A percentile compares a stretch with the other conserved stretches of the same genome.
Evolutionary conservation across 768 basidiomycete genomes (phyloP).

Genomic region (Trichaptum fuscoviolaceum): DNA sequence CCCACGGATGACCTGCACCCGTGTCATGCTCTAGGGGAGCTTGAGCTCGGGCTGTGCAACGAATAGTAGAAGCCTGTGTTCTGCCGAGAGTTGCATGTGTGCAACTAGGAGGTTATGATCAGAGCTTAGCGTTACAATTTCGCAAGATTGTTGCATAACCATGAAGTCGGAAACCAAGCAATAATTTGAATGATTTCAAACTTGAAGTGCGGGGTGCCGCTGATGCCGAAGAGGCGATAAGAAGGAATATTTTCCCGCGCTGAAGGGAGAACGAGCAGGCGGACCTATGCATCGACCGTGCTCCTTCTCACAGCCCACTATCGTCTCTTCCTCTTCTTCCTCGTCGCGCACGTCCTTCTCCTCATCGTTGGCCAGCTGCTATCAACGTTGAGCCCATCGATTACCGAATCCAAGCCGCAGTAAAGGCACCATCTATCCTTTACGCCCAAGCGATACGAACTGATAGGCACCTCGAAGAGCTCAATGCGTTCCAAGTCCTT

Average conservation of each 20-base stretch:
- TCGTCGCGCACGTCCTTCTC: neutral
- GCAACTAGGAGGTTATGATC: no score
- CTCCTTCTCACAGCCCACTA: neutral
- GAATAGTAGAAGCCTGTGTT: no score
- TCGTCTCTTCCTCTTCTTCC: neutral
- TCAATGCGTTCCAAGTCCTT: slow-evolving; percentile 4
- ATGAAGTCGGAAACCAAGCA: no score
- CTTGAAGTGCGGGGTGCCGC: no score
- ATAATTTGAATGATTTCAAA: no score
- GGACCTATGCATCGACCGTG: neutral
- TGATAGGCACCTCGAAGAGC: neutral
- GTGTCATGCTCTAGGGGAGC: no score
- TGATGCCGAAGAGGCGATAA: neutral
- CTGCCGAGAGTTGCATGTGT: no score
- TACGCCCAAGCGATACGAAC: neutral
- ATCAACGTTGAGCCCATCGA: neutral
- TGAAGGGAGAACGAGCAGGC: neutral
- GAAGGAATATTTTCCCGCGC: neutral
- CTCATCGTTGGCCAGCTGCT: neutral
- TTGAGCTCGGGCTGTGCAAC: no score
- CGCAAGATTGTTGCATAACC: no score
- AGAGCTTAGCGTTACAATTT: no score
- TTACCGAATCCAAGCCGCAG: neutral
- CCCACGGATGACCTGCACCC: no score
- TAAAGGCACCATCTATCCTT: neutral